Base-by-base conservation (phyloP, 2,329 filamentous ascomycete genomes). In the Alternaria tenuissima region DNA sequence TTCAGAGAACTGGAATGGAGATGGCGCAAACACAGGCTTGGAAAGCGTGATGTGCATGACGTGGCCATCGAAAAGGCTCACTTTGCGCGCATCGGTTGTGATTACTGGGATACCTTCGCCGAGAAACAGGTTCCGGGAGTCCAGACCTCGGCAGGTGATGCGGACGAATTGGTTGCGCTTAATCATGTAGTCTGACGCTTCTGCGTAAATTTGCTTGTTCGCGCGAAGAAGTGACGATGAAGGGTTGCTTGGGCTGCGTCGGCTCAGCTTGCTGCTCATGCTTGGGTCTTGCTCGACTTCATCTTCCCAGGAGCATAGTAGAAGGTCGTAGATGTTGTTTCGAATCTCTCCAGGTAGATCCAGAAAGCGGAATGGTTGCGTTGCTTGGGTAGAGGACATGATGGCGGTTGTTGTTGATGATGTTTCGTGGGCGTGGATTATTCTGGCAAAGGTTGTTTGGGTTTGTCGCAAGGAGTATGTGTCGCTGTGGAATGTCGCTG, bases 111-210 rank as follows among this genome's bases (percentile, higher is more conserved):
- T 67, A 5, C 61, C 62, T 24, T 67, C 66, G 26, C 60, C 57
- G 28, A 72, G 63, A 32, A 71, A 70, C 18, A 72, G 52, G 22
- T 59, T 62, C 34, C 66, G 60, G 8, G 60, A 59, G 24, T 71
- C 61, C 51, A 72, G 43, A 39, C 68, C 68, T 52, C 66, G 63
- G 47, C 71, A 73, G 32, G 66, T 70, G 30, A 73, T 57, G 48
- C 67, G 71, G 22, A 73, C 65, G 41, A 72, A 71, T 47, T 71
- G 69, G 44, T 71, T 72, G 39, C 68, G 67, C 62, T 67, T 72
- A 57, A 68, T 68, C 68, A 70, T 72, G 54, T 71, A 69, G 52
- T 72, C 70, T 49, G 62, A 70, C 7, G 71, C 70, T 58, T 74
- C 71, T 39, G 59, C 57, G 43, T 74, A 61, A n/a, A 74, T 63